Evolutionary conservation across 495 filamentous ascomycete species (phyloP), one percentile per base, ranked within the genome.

Genomic region (Neurospora africana): DNA sequence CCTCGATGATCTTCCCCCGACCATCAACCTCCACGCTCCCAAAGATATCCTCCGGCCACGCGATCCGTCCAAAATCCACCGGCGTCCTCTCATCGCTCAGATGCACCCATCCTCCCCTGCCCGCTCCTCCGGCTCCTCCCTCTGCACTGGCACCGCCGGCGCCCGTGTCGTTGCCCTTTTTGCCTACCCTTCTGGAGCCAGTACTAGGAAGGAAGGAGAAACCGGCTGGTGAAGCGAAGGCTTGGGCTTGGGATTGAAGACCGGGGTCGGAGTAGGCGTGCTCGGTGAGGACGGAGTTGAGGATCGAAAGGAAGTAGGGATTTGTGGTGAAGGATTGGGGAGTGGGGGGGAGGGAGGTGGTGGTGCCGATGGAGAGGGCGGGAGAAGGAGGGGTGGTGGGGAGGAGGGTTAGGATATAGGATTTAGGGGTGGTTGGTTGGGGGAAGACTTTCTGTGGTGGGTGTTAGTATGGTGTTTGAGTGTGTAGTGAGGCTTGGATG

Each of bases 11-110:
- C n/a, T 87, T 82, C 2, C 95, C 95, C 23, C 86, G 74, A 4
- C 86, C 87, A 84, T 97, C 90, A 11, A 97, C 92, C 78, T 95
- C 91, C 68, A 97, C 84, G 77, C 94, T 97, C 39, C 95, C 95
- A 76, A 98, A 90, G 71, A 98, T 98, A 82, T 98, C 93, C 81
- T 97, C 94, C 0, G 91, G 89, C 87, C 91, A 92, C 65, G 95
- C 92, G 76, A 97, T 97, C 69, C 95, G 81, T 1, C 95, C 95
- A 83, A 87, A 99, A 74, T 97, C 94, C 9, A 94, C 94, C 21
- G 93, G 92, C 69, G 91, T 90, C 72, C 95, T 84, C 75, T 78
- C 77, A 77, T 98, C 95, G 68, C 90, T 95, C 5, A 99, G 85
- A 84, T 99, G 95, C 21, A 97, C 87, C 84, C 91, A 95, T 0